phyloP scores from a whole-genome alignment of 306 rosid genomes.

The Echinosophora koreensis region DNA sequence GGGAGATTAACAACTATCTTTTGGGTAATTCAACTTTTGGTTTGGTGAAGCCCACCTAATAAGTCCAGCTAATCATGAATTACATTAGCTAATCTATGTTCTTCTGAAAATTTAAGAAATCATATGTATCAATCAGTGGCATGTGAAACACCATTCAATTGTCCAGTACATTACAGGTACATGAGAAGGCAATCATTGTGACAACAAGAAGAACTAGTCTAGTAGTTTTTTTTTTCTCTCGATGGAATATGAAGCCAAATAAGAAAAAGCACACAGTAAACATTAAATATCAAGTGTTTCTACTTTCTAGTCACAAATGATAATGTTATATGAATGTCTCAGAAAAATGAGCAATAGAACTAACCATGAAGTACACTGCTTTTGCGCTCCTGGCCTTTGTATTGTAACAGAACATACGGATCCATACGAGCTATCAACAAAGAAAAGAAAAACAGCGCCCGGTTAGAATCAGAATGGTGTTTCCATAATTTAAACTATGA shows the following conservation, averaged over 20 bases:
- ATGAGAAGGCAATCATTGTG: slow-evolving; percentile 19
- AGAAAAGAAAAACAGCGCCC: background rate
- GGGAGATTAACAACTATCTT: background rate
- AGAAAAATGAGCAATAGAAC: slow-evolving; percentile 25
- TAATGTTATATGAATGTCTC: background rate
- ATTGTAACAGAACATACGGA: slow-evolving; percentile 83
- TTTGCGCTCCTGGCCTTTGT: slow-evolving; percentile 81
- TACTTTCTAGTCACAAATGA: background rate
- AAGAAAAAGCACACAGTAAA: background rate
- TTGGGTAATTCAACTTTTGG: slow-evolving; percentile 3
- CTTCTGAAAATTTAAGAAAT: slow-evolving; percentile 10
- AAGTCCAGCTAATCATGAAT: slow-evolving; percentile 26
- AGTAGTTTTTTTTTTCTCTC: background rate
- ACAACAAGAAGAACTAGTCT: slow-evolving; percentile 6
- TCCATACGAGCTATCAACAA: slow-evolving; percentile 67
- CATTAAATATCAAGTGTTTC: background rate
- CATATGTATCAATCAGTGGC: slow-evolving; percentile 1
- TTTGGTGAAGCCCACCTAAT: background rate
- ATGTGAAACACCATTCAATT: background rate
- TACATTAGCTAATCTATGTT: background rate
- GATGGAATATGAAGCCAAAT: background rate
- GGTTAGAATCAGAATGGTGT: slow-evolving; percentile 18
- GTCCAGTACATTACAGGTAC: background rate
- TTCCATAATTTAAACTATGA: background rate
- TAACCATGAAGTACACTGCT: slow-evolving; percentile 76